A percentile compares a stretch with the other conserved stretches of the same genome.
phyloP scores from a whole-genome alignment of 192 early-diverging fungal species.

The Blastocladiella britannica region DNA sequence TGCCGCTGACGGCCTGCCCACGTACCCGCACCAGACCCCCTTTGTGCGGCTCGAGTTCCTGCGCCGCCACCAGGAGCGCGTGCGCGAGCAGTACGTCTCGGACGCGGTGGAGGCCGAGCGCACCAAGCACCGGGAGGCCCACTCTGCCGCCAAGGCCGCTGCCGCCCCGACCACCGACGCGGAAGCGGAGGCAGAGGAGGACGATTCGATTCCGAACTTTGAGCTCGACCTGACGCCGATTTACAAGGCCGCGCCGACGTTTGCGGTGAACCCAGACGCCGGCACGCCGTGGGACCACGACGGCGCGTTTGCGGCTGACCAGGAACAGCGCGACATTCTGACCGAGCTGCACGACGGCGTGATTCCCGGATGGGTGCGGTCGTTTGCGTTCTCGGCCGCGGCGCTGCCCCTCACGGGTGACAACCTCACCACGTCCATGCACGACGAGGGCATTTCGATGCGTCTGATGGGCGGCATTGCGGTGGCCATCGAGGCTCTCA shows the following conservation, averaged over 20 bases:
- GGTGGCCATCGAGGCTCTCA: conserved; percentile 32
- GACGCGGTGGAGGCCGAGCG: conserved; percentile 17
- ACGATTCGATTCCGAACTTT: background rate
- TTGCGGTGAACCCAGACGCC: background rate
- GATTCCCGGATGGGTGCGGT: no score
- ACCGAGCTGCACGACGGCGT: conserved; percentile 1
- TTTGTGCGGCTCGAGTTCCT: conserved; percentile 75
- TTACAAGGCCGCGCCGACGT: conserved; percentile 3
- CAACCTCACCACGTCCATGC: conserved; percentile 57
- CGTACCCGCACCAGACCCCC: conserved; percentile 69
- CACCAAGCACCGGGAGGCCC: conserved; percentile 7
- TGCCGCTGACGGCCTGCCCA: conserved; percentile 23
- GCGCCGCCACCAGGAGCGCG: conserved; percentile 62
- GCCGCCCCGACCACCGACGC: conserved; percentile 2
- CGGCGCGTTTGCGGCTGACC: conserved; percentile 1
- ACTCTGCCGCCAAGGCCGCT: conserved; percentile 3
- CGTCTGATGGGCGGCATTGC: conserved; percentile 72
- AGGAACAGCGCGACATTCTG: conserved; percentile 6
- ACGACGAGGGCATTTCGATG: conserved; percentile 93
- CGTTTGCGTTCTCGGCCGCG: no score
- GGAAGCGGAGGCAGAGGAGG: conserved; percentile 6
- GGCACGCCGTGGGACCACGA: conserved; percentile 7
- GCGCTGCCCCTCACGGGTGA: conserved; percentile 57
- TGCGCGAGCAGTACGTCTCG: conserved; percentile 37
- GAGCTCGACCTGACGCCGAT: conserved; percentile 5